phyloP scores from a whole-genome alignment of 257 asterid genomes.

The Solanum sejunctum region DNA sequence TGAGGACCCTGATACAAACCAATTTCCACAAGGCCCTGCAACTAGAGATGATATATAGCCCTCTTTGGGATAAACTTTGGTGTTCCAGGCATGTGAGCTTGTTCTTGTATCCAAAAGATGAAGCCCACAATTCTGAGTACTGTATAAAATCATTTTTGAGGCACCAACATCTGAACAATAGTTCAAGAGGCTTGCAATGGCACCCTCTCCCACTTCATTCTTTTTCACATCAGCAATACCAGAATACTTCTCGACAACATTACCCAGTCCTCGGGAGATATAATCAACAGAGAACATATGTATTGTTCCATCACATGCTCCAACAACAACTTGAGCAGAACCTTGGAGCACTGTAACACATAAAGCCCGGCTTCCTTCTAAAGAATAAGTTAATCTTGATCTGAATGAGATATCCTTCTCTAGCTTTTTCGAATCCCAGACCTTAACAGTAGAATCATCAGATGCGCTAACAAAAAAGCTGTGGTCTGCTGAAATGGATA shows the following conservation, averaged over 20 bases:
- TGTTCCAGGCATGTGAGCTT: constrained; percentile 58
- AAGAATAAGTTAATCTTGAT: constrained; percentile 83
- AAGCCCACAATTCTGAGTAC: constrained; percentile 87
- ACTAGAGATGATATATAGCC: constrained; percentile 83
- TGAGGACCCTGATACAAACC: constrained; percentile 98
- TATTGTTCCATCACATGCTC: constrained; percentile 84
- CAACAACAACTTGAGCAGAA: constrained; percentile 73
- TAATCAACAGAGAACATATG: constrained; percentile 92
- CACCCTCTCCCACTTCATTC: constrained; percentile 64
- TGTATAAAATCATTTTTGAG: constrained; percentile 62
- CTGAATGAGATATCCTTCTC: constrained; percentile 98
- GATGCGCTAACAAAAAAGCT: constrained; percentile 96
- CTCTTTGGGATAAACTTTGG: constrained; percentile 77
- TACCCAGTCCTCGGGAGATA: constrained; percentile 84
- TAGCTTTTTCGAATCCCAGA: constrained; percentile 97
- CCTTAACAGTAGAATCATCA: constrained; percentile 91
- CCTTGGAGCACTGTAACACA: constrained; percentile 82
- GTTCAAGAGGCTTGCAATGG: constrained; percentile 74
- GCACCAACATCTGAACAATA: constrained; percentile 61
- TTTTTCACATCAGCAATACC: constrained; percentile 82
- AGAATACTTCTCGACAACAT: constrained; percentile 87
- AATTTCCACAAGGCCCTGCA: constrained; percentile 92
- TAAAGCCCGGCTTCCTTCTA: constrained; percentile 81
- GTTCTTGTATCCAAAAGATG: constrained; percentile 91
- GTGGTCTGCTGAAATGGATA: constrained; percentile 83